Conservation (phyloP, 2,329 filamentous ascomycete species). For the Cladosporium sp. region DNA sequence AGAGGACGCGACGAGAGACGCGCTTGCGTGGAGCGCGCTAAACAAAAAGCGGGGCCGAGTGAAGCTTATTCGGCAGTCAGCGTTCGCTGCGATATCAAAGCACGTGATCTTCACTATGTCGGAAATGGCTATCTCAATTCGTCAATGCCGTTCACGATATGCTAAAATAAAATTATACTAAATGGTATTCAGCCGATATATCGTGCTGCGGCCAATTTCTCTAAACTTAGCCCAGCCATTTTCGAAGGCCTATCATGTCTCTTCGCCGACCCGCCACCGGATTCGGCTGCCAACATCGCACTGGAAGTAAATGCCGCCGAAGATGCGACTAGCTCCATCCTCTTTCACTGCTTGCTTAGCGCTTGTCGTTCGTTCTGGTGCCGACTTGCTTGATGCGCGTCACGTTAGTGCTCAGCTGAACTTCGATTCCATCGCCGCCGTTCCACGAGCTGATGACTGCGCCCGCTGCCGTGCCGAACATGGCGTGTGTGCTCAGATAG, state of each 20-base stretch:
- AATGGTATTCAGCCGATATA: not conserved
- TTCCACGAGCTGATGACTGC: conserved; percentile 30
- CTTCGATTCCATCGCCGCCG: conserved; percentile 27
- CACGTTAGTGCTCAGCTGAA: conserved; percentile 31
- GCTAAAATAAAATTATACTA: not conserved
- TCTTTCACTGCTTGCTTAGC: conserved; percentile 30
- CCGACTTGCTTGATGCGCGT: conserved; percentile 29
- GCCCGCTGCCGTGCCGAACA: conserved; percentile 31
- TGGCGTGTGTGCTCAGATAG: conserved; percentile 33
- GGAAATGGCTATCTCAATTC: not conserved
- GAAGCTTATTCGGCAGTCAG: not conserved
- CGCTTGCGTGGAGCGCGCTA: not conserved
- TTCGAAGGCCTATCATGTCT: not conserved
- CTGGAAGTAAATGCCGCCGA: conserved; percentile 36
- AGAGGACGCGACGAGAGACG: not conserved
- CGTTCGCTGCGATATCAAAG: not conserved
- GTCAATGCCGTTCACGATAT: not conserved
- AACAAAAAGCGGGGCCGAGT: not conserved
- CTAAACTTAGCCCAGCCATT: not conserved
- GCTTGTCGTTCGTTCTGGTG: conserved; percentile 29
- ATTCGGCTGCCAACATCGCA: conserved; percentile 30
- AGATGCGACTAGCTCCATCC: conserved; percentile 33
- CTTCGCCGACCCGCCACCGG: conserved; percentile 15
- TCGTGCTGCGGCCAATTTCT: not conserved
- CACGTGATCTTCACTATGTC: not conserved